phyloP scores from a whole-genome alignment of 306 rosid species.

The Prunus salicina region DNA sequence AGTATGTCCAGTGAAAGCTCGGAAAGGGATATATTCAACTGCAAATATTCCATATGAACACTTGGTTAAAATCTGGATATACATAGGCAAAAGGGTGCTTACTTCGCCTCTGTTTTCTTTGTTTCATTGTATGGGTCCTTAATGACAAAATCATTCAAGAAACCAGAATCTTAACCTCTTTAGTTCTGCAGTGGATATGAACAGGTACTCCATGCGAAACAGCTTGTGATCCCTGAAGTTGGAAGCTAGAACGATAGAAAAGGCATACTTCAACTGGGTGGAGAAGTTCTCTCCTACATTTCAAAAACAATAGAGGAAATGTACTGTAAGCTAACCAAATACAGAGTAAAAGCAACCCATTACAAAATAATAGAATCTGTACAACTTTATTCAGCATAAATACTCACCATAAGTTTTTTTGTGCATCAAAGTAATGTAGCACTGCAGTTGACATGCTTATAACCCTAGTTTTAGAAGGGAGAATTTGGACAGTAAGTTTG shows the following conservation, averaged over 20 bases:
- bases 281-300: slow-evolving; percentile 72
- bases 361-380: slow-evolving; percentile 20
- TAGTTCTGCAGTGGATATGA: slow-evolving; percentile 67
- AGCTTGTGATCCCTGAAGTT: slow-evolving; percentile 39
- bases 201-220: slow-evolving; percentile 57
- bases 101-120: neutral
- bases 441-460: slow-evolving; percentile 57
- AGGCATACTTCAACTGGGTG: slow-evolving; percentile 62
- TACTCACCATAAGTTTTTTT: slow-evolving; percentile 59
- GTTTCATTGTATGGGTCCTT: neutral
- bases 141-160: slow-evolving; percentile 28
- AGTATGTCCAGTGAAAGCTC: slow-evolving; percentile 82
- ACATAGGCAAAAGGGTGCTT: slow-evolving; percentile 15
- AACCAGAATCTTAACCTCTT: slow-evolving; percentile 49
- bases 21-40: slow-evolving; percentile 64
- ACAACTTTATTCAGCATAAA: slow-evolving; percentile 16
- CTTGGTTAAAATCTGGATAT: slow-evolving; percentile 26
- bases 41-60: slow-evolving; percentile 32
- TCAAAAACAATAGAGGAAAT: slow-evolving; percentile 10
- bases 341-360: neutral
- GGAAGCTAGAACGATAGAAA: slow-evolving; percentile 59
- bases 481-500: slow-evolving; percentile 59
- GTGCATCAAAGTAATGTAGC: slow-evolving; percentile 65
- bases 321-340: slow-evolving; percentile 12
- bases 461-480: slow-evolving; percentile 65